Base-by-base conservation (phyloP, 2,329 filamentous ascomycete species). In the Talaromyces amestolkiae region DNA sequence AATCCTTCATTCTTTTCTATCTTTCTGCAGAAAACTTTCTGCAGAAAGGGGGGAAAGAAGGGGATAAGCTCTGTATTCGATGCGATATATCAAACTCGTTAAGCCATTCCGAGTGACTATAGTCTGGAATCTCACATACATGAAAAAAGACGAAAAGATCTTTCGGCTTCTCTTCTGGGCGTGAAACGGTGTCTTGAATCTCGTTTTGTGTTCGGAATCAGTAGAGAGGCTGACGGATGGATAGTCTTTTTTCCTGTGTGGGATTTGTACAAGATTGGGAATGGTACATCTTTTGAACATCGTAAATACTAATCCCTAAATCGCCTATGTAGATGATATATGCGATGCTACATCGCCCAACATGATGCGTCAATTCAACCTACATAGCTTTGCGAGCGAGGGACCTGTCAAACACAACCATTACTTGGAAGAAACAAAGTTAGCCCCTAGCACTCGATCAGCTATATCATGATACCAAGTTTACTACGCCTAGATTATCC, bases 41-140 rank as follows among this genome's bases (percentile, higher is more conserved):
- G 31, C 47, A 37, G 53, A 56, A 31, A 53, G n/a, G 13, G 11
- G 58, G 33, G 5, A 22, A 10, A 47, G 68, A 27, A 49, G 69
- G 68, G 75, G 76, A 78, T 78, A 78, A 78, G 80, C 81, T 82
- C 81, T 82, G 81, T 83, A 83, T 83, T 80, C 76, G 79, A 77
- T 75, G 80, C 81, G 81, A 81, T 74, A 83, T 74, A 83, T 81
- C 54, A 63, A 31, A 61, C 2, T n/a, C 17, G 31, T 47, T 51
- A 39, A 17, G 22, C 56, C 56, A 58, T 39, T 31, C 37, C 17
- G 15, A 43, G 13, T 43, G 0, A 58, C 53, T 27, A 54, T n/a
- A n/a, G 17, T n/a, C n/a, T 31, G 15, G 15, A 53, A 53, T 33
- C 27, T 31, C 49, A 53, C 49, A 33, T 33, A n/a, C 49, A 53